Evolutionary conservation across 192 early-diverging fungal species (phyloP), one percentile per base, ranked within the genome.

Genomic region (Paraglomus brasilianum): DNA sequence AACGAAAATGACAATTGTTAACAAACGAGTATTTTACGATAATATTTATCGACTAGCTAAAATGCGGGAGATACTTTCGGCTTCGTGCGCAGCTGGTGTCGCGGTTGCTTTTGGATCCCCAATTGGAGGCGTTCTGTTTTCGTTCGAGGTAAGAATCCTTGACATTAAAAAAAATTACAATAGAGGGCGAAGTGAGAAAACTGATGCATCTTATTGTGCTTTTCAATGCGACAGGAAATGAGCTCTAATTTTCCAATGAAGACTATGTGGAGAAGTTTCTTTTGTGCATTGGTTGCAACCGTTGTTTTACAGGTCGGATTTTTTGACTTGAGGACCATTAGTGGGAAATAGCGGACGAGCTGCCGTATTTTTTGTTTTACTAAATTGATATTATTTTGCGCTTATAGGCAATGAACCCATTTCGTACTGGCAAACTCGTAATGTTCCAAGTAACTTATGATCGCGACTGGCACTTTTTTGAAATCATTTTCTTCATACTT

Each of bases 21-120:
- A 53, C 17, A 41, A 21, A 42, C 10, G 1, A 42, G 77, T 8
- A 40, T 82, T 11, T 74, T 75, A 19, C 7, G 30, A 48, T 44
- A n/a, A 41, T 56, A 62, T 49, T 55, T 43, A 44, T 2, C 17
- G 13, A 11, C 36, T 73, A 67, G 91, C 92, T 17, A 88, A 91
- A 70, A 83, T 86, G 50, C 80, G 90, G n/a, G 89, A 94, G 74
- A 86, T 94, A n/a, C 77, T 93, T 19, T 91, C 90, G 13, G 90
- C 90, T 0, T 88, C 93, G 0, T 89, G 92, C 74, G 95, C 97
- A 0, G 96, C 97, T 5, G 97, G 96, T n/a, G 91, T 98, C 8
- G 92, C 94, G 0, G 94, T 96, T 5, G 96, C 96, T 5, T 98
- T 99, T 83, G 97, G 97, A 0, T 91, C 95, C 24, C 96, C 97